Percentiles rank a stretch among this genome's conserved stretches.
Conservation (phyloP, 495 filamentous ascomycete species). For the Xylaria acuta region DNA sequence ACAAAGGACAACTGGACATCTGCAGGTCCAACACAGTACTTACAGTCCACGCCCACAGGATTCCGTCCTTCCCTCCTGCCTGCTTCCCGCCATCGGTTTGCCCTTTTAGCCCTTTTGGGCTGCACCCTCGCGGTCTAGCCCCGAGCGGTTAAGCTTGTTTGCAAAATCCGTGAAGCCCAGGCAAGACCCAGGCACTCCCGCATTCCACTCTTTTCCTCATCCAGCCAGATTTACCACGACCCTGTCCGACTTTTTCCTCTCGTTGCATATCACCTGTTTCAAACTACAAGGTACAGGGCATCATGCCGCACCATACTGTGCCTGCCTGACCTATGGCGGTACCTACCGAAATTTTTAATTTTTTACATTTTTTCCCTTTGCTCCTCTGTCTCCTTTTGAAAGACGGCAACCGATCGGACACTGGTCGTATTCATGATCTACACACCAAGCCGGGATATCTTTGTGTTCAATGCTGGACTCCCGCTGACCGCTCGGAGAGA, state of each 20-base stretch:
- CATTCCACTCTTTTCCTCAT: conserved; percentile 16
- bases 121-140: background rate
- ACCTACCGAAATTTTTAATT: background rate
- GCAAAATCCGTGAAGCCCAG: background rate
- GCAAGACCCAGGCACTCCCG: conserved; percentile 20
- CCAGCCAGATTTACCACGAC: conserved; percentile 1
- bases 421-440: background rate
- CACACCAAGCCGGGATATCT: background rate
- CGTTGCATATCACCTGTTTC: conserved; percentile 16
- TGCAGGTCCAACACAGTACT: conserved; percentile 8
- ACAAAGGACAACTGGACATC: conserved; percentile 14
- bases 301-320: background rate
- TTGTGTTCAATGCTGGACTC: background rate
- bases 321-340: background rate
- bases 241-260: conserved; percentile 13
- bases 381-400: background rate
- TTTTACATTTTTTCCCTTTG: background rate
- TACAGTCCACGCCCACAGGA: background rate
- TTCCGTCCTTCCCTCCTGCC: background rate
- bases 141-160: conserved; percentile 11
- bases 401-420: background rate
- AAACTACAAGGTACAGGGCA: background rate
- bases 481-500: background rate
- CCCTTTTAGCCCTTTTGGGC: background rate
- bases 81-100: conserved; percentile 10